Evolutionary conservation across 331 rosid genomes (phyloP).

Genomic region (Cydonia oblonga): DNA sequence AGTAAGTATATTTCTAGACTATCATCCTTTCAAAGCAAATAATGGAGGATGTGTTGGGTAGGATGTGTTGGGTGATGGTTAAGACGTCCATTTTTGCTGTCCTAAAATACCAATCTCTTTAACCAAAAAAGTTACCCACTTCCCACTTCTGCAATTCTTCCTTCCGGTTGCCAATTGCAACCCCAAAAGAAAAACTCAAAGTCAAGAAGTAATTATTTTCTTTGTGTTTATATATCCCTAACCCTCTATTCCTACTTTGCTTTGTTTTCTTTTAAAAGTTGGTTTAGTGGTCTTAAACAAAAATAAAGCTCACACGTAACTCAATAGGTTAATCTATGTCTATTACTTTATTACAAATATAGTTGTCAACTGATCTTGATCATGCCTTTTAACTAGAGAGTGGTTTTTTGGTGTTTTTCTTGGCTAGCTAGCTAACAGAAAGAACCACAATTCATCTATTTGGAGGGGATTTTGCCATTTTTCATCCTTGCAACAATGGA

Average conservation of each 20-base stretch:
- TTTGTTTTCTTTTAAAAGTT: neutral
- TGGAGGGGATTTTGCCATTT: neutral
- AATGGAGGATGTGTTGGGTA: conserved; percentile 27
- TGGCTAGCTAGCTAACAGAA: neutral
- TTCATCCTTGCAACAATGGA: conserved; percentile 30
- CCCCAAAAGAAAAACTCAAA: neutral
- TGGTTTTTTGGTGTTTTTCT: neutral
- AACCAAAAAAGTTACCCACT: conserved; percentile 24
- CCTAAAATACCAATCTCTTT: conserved; percentile 42
- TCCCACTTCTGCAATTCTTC: conserved; percentile 34
- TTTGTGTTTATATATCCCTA: neutral
- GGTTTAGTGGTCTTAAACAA: neutral
- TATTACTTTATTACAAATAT: neutral
- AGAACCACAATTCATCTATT: neutral
- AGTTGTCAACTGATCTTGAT: neutral
- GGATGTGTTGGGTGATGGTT: conserved; percentile 43
- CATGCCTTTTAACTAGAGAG: neutral
- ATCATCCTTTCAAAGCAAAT: neutral
- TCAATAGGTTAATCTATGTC: neutral
- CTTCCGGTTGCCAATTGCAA: conserved; percentile 10
- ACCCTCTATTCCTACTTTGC: neutral
- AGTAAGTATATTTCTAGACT: neutral
- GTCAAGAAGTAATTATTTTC: neutral
- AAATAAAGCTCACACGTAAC: neutral
- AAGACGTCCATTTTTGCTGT: conserved; percentile 38